Evolutionary conservation across 768 basidiomycete species (phyloP), one percentile per base, ranked within the genome.

Genomic region (Suillus tomentosus): DNA sequence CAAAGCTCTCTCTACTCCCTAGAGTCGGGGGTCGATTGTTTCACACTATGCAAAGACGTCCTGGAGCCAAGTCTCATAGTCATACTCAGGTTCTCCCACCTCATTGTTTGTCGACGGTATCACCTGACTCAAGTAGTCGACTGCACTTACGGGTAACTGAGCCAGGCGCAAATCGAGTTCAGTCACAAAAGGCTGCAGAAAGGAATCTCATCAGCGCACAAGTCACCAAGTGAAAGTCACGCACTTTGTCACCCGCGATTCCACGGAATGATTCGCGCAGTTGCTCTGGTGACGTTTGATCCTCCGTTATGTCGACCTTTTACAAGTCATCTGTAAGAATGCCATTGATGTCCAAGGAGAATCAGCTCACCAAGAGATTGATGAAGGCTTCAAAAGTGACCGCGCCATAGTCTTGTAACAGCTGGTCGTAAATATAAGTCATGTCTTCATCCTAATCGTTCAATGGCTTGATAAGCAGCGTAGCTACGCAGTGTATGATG

Each of bases 311-410:
- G 34, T 95, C 95, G 61, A 96, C 94, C 96, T 98, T 68, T 37
- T 37, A 24, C 57, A 31, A 14, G 61, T 14, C 39, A 19, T 62
- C 22, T 51, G 58, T 62, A 51, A 64, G 19, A 53, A 31, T 55
- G 43, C 14, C n/a, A 45, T 45, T 63, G 4, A n/a, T 58, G 1
- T 15, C 39, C 19, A 57, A 31, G 62, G 54, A 34, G 57, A 66
- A 57, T 40, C 14, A 6, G 69, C 82, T 53, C 72, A 96, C 96
- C 78, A 99, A 78, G 66, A 98, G 87, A 65, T 95, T 93, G 69
- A 97, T 92, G 73, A 96, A 98, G 2, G 95, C 94, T 72, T 98
- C 92, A 73, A 91, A 98, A 0, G 88, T 94, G 22, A 98, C 88
- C 24, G 92, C 91, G 31, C 95, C 96, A 71, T 94, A 95, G 60